These are phyloP conservation scores for Gamsiella multidivaricata DNA, from an alignment of 192 early-diverging fungal species.

Conservation along the genomic window DNA sequence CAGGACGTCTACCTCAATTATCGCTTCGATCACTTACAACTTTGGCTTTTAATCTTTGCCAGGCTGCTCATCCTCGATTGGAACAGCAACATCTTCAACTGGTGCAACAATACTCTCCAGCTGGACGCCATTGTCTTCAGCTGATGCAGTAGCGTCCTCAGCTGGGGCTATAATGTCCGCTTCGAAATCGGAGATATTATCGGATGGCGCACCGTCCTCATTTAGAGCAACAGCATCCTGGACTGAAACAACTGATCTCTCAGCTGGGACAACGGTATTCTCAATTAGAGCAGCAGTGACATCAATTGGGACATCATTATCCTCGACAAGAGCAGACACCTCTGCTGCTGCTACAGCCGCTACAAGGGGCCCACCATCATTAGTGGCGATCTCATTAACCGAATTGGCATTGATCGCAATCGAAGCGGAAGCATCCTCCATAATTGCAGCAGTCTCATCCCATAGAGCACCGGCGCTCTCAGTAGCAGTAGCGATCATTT, in stretches of 20 bases:
- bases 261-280: too few species aligned
- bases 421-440: too few species aligned
- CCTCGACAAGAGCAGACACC: neutral
- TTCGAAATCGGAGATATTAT: neutral
- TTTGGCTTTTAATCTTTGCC: neutral
- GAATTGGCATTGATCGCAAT: neutral
- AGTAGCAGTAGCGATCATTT: too few species aligned
- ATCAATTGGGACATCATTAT: neutral
- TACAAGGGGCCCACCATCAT: neutral
- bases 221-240: neutral
- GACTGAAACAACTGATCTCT: too few species aligned
- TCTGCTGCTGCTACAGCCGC: neutral
- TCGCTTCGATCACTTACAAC: neutral
- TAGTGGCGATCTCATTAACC: neutral
- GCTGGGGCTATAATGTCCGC: neutral
- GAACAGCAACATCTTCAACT: neutral
- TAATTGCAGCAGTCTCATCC: slow-evolving; percentile 1
- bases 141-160: neutral
- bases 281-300: neutral
- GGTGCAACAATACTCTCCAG: neutral
- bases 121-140: neutral
- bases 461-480: too few species aligned
- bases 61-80: neutral
- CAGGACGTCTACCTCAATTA: neutral
- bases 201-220: neutral